Conservation (phyloP, 139 green algal genomes). For the Picochlorum sp. region DNA sequence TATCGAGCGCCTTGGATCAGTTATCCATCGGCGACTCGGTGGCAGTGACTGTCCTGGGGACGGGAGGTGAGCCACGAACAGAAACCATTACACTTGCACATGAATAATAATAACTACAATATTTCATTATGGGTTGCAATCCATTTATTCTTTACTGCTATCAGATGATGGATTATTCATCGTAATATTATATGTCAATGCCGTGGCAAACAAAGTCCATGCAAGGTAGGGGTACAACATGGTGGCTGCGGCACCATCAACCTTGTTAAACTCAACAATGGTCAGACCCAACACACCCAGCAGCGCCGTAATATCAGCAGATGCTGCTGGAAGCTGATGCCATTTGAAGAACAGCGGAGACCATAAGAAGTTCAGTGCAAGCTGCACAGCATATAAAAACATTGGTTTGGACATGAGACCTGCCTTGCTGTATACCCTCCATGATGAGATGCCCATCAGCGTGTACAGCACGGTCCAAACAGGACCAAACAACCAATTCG, state of each 20-base stretch:
- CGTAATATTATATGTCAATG: conserved; percentile 20
- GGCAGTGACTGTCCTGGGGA: conserved; percentile 2
- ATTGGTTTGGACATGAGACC: conserved; percentile 17
- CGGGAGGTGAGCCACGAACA: not conserved
- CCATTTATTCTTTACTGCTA: not conserved
- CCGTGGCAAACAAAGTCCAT: conserved; percentile 35
- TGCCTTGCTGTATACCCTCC: conserved; percentile 21
- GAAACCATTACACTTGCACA: not conserved
- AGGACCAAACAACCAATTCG: conserved; percentile 40
- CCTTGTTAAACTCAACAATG: conserved; percentile 37
- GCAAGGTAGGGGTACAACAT: conserved; percentile 41
- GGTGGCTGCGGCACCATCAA: not conserved
- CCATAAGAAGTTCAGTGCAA: conserved; percentile 25
- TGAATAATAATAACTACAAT: not conserved
- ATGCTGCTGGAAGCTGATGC: conserved; percentile 38
- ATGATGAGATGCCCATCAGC: conserved; percentile 22
- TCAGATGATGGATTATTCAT: conserved; percentile 12
- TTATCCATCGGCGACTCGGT: conserved; percentile 6
- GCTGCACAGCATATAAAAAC: conserved; percentile 22
- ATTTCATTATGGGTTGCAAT: not conserved
- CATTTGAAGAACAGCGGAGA: conserved; percentile 55
- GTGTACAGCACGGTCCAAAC: conserved; percentile 35
- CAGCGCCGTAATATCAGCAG: conserved; percentile 43
- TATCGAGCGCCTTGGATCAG: conserved; percentile 20
- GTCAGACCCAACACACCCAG: conserved; percentile 39